These are phyloP conservation scores for Hydnomerulius pinastri DNA, from an alignment of 768 basidiomycete genomes.

Conservation along the genomic window DNA sequence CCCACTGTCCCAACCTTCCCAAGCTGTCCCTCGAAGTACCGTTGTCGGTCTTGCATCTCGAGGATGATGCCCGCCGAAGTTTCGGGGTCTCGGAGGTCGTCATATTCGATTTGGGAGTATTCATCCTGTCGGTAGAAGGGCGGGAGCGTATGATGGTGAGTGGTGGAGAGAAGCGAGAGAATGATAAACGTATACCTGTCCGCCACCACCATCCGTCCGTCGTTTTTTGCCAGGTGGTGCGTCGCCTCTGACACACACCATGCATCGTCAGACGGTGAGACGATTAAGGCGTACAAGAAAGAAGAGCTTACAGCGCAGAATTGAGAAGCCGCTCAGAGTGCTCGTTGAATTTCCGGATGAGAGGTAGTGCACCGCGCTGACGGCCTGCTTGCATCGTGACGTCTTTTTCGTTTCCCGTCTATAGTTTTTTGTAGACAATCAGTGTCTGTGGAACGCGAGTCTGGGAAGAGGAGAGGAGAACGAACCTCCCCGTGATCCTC, in stretches of 20 bases:
- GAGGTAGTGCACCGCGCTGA: constrained; percentile 82
- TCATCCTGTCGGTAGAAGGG: constrained; percentile 22
- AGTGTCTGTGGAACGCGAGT: background rate
- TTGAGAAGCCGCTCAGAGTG: constrained; percentile 90
- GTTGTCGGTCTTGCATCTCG: constrained; percentile 84
- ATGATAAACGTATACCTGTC: constrained; percentile 39
- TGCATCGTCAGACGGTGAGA: background rate
- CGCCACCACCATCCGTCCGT: constrained; percentile 44
- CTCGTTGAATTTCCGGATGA: constrained; percentile 97
- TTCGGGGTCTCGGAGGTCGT: constrained; percentile 78
- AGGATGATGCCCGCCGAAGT: constrained; percentile 69
- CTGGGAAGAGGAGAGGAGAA: background rate
- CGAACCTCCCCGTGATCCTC: constrained; percentile 89
- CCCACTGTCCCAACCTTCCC: constrained; percentile 22
- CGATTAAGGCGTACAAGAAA: no score
- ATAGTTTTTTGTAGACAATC: background rate
- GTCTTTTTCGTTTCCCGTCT: constrained; percentile 91
- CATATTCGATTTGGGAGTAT: constrained; percentile 72
- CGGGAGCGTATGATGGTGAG: background rate
- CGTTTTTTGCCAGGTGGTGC: constrained; percentile 60
- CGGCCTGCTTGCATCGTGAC: constrained; percentile 95
- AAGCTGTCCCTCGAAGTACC: constrained; percentile 76
- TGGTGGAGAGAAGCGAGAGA: background rate
- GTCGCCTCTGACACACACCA: constrained; percentile 47
- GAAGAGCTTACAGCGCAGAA: constrained; percentile 62